Base-by-base conservation (phyloP, 2,329 filamentous ascomycete species). In the Ambrosiella beaveri region DNA sequence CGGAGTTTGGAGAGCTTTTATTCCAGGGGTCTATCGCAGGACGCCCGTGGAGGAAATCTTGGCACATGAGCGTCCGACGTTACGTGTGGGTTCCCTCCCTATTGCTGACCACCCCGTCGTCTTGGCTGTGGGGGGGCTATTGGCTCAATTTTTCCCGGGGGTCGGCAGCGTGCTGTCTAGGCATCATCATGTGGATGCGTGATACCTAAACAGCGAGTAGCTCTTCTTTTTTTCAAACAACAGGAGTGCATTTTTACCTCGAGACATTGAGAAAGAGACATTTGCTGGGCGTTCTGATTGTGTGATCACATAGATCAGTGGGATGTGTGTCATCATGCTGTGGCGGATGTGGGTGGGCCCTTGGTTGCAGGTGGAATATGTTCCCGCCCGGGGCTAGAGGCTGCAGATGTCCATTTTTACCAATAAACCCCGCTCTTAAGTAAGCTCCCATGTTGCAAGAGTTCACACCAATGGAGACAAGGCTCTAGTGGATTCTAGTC, bases 21-120 rank as follows among this genome's bases (percentile, higher is more conserved):
- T 15, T 15, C n/a, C n/a, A 8, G 7, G n/a, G 8, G 7, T 15
- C 40, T 41, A 47, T 15, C 19, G 9, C 44, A 15, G 2, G 8
- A 47, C 44, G 39, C 35, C 8, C 7, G 27, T 13, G 39, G 51
- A 54, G 36, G 51, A 39, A 39, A 54, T 54, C 51, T 54, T 54
- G 51, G 51, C 51, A 54, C 36, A 39, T 39, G 51, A 15, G 35
- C 51, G 51, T 54, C 51, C 51, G 19, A 54, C 35, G 51, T 38
- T 38, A 40, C 36, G 15, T 54, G 50, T 40, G 51, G 51, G 51
- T 36, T 54, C 37, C 51, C 51, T 54, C 51, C n/a, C 17, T 47
- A 13, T 15, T 47, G n/a, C 44, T 17, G n/a, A n/a, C 44, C 44
- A 47, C 19, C 44, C 17, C 44, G 44, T 15, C 44, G 11, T 39